Percentiles rank a stretch among this genome's conserved stretches.
phyloP scores from a whole-genome alignment of 2,329 filamentous ascomycete genomes.

The Neophaeococcomyces aloes region DNA sequence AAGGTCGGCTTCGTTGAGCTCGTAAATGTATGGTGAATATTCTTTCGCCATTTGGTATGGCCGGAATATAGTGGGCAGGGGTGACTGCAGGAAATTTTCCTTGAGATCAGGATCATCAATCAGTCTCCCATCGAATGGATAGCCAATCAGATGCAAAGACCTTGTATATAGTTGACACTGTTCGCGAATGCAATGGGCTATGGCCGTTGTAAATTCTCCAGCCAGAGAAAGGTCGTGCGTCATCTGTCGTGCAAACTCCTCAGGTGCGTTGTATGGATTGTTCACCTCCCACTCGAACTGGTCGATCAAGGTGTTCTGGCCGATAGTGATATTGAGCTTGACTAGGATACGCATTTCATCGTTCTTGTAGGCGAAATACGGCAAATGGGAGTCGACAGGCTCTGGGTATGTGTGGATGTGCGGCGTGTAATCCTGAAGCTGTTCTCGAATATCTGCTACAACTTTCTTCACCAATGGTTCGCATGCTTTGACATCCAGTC shows the following conservation, averaged over 20 bases:
- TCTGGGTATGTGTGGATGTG: constrained; percentile 85
- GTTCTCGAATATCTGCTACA: constrained; percentile 65
- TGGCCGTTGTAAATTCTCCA: constrained; percentile 93
- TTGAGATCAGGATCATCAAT: constrained; percentile 86
- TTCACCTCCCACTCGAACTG: constrained; percentile 99
- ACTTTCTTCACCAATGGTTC: constrained; percentile 52
- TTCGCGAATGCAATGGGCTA: constrained; percentile 94
- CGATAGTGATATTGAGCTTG: constrained; percentile 96
- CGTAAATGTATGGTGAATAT: constrained; percentile 85
- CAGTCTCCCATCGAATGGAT: constrained; percentile 88
- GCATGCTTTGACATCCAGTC: constrained; percentile 58
- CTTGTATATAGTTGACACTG: constrained; percentile 90
- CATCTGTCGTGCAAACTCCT: constrained; percentile 88
- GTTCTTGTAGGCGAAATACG: constrained; percentile 92
- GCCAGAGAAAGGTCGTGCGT: constrained; percentile 79
- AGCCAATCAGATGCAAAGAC: constrained; percentile 82
- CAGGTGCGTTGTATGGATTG: constrained; percentile 82
- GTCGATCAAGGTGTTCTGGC: constrained; percentile 83
- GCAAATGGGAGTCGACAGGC: constrained; percentile 75
- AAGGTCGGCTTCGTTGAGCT: constrained; percentile 80
- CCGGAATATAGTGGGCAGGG: constrained; percentile 71
- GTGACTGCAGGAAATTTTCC: constrained; percentile 73
- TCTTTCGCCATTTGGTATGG: constrained; percentile 90
- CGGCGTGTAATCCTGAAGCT: constrained; percentile 86
- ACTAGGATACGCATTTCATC: constrained; percentile 96